A percentile compares a stretch with the other conserved stretches of the same genome.
phyloP scores from a whole-genome alignment of 352 stramenopile genomes.

The Phytophthora nicotianae region DNA sequence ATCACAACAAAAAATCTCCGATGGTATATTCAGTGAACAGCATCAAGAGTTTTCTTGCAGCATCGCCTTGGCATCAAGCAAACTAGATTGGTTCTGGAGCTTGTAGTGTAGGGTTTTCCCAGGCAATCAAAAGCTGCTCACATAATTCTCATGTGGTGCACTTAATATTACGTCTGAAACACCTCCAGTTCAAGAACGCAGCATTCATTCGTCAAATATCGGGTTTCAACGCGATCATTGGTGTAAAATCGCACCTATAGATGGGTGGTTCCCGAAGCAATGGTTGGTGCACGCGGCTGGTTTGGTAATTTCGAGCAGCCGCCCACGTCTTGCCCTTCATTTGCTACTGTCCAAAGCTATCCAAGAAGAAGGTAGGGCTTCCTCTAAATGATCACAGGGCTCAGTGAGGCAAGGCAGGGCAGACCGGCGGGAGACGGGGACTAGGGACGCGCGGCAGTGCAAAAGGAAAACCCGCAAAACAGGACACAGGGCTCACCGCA shows the following conservation, averaged over 20 bases:
- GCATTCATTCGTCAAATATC: conserved; percentile 23
- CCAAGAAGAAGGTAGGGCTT: conserved; percentile 75
- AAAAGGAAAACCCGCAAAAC: conserved; percentile 1
- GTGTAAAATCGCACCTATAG: conserved; percentile 37
- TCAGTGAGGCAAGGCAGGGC: conserved; percentile 1
- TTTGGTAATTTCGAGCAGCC: conserved; percentile 46
- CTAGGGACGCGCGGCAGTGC: conserved; percentile 2
- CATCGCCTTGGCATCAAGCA: too few species aligned
- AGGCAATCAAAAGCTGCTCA: too few species aligned
- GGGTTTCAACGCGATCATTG: conserved; percentile 14
- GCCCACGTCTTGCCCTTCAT: conserved; percentile 41
- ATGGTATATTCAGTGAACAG: too few species aligned
- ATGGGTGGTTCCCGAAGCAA: conserved; percentile 48
- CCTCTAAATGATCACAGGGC: conserved; percentile 4
- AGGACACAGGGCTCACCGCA: conserved; percentile 1
- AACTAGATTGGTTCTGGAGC: too few species aligned
- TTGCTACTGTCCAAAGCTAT: conserved; percentile 91
- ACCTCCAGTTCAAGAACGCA: neutral
- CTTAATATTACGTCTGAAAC: neutral
- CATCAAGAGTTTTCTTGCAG: too few species aligned
- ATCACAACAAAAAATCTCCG: too few species aligned
- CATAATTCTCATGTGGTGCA: conserved; percentile 12
- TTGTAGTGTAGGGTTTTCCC: too few species aligned
- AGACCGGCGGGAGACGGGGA: conserved; percentile 2
- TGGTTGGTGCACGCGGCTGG: conserved; percentile 65